Base-by-base conservation (phyloP, 805 yeast genomes). In the Starmera pachycereana region DNA sequence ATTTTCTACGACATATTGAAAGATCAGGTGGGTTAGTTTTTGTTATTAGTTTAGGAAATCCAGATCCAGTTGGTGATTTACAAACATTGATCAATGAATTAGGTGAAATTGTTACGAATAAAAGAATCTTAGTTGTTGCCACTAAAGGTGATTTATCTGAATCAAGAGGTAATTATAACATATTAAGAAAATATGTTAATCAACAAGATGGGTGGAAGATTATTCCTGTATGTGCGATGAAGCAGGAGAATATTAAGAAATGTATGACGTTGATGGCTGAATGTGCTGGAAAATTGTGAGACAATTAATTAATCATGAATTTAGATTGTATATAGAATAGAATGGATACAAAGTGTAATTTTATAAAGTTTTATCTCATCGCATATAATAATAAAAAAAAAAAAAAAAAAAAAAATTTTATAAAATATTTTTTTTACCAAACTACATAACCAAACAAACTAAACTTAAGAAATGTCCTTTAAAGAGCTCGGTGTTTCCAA, bases 1-100 rank as follows among this genome's bases (percentile, higher is more conserved):
- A 88, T 46, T 92, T 92, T 58, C 63, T 92, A 46, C 71, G 96
- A 40, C 98, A 92, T 57, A 77, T 92, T 36, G 97, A 92, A 60
- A 71, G 98, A 47, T 83, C 96, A 5, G 81, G 82, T 12, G 96
- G 96, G 0, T 61, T 92, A 40, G 95, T 83, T 4, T 87, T 90
- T 63, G 96, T 92, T 6, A 63, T 90, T 3, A 81, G 86, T 7
- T 65, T 92, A 16, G 96, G 85, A 22, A 66, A 74, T 8, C 56
- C 60, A 12, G 67, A 81, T 41, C 96, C 96, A 1, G 64, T 77
- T 2, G 62, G 57, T 0, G 96, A 88, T 49, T 60, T 92, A 34
- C 50, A 76, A 12, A 58, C 75, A 0, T 63, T 90, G 40, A 57
- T 85, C 1, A 63, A 63, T 1, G 98, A 92, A 54, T 69, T 92